These are phyloP conservation scores for Benincasa hispida DNA, from an alignment of 306 rosid genomes.

Conservation along the genomic window DNA sequence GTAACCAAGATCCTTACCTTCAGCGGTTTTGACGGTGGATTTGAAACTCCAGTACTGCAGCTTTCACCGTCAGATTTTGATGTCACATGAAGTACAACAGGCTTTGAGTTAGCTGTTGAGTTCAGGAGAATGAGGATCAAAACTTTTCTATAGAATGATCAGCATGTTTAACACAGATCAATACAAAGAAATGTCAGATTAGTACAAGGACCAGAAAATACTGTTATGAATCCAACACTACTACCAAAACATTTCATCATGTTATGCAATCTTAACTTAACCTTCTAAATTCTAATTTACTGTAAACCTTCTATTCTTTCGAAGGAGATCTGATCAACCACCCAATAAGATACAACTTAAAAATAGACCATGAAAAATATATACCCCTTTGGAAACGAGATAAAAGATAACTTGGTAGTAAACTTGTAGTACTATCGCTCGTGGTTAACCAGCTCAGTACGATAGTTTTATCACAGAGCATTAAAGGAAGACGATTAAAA, in stretches of 20 bases:
- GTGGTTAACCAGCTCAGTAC: no score
- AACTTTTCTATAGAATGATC: neutral
- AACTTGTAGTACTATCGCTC: neutral
- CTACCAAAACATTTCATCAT: neutral
- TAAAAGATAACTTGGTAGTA: neutral
- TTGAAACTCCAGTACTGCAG: slow-evolving; percentile 12
- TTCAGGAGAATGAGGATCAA: neutral
- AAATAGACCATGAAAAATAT: neutral
- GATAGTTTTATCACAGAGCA: no score
- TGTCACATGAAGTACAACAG: slow-evolving; percentile 16
- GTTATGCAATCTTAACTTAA: neutral
- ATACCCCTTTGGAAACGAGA: neutral
- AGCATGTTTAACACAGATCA: neutral
- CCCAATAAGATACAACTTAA: neutral
- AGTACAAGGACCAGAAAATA: neutral
- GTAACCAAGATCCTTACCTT: slow-evolving; percentile 16
- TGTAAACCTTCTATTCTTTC: neutral
- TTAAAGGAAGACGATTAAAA: no score
- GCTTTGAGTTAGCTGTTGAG: slow-evolving; percentile 21
- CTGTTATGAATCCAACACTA: neutral
- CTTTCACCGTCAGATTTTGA: slow-evolving; percentile 27
- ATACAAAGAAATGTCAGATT: neutral
- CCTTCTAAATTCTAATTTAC: neutral
- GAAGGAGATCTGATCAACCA: neutral
- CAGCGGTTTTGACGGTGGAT: slow-evolving; percentile 14